Conservation (phyloP, 73 alveolate species). For the Paramecium octaurelia region DNA sequence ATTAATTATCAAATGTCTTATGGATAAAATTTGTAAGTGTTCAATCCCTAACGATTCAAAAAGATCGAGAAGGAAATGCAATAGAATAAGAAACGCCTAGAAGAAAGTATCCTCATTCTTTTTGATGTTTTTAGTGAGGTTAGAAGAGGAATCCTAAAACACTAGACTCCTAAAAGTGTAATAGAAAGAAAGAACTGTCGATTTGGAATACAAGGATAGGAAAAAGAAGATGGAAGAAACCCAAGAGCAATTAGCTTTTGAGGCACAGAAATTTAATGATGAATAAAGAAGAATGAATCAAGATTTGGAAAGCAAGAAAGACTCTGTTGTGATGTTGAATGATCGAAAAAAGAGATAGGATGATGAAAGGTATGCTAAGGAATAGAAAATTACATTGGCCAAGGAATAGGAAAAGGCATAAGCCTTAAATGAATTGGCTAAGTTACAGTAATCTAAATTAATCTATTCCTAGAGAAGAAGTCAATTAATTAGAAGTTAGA, state of each 20-base stretch:
- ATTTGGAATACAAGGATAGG: not conserved
- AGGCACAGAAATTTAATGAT: constrained; percentile 33
- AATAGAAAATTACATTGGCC: not conserved
- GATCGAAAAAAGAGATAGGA: constrained; percentile 13
- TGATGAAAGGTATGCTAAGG: constrained; percentile 13
- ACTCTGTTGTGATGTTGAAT: constrained; percentile 13
- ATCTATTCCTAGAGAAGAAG: not conserved
- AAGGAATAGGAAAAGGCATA: not conserved
- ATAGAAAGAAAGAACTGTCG: constrained; percentile 14
- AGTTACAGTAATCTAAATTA: not conserved
- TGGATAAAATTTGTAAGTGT: constrained; percentile 35
- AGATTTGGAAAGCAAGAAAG: constrained; percentile 15
- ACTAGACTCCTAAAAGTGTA: constrained; percentile 21
- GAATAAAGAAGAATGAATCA: constrained; percentile 33
- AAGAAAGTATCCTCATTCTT: not conserved
- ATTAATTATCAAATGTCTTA: not conserved
- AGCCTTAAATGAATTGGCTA: not conserved
- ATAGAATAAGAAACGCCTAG: not conserved
- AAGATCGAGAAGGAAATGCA: not conserved
- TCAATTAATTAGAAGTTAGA: constrained; percentile 3
- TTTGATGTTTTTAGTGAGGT: not conserved
- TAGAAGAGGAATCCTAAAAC: constrained; percentile 30
- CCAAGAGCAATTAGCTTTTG: not conserved
- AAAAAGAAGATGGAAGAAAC: constrained; percentile 23
- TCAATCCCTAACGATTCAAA: constrained; percentile 15